Conservation (phyloP, 345 rosid species). For the Brassica cretica region DNA sequence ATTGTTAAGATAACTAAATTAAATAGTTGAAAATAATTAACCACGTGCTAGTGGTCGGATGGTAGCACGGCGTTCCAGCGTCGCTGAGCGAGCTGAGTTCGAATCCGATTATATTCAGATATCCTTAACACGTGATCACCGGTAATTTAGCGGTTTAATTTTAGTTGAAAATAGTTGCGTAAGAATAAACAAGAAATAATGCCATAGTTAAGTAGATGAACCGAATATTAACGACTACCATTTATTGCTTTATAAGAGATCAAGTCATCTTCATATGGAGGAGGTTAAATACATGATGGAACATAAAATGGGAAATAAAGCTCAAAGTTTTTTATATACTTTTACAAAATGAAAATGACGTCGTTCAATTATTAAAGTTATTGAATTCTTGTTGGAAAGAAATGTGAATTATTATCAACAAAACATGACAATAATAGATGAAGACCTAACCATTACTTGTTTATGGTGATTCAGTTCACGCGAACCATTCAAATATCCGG, state of each 20-base stretch:
- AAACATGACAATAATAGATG: neutral
- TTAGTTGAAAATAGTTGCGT: too few species aligned
- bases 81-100: too few species aligned
- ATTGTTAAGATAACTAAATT: neutral
- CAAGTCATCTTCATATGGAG: neutral
- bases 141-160: too few species aligned
- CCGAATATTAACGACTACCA: neutral
- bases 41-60: too few species aligned
- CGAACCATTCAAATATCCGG: neutral
- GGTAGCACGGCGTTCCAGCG: too few species aligned
- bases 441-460: neutral
- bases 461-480: neutral
- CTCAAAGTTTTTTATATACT: neutral
- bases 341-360: slow-evolving; percentile 6
- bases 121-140: too few species aligned
- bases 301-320: neutral
- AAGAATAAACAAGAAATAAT: too few species aligned
- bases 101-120: too few species aligned
- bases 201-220: neutral
- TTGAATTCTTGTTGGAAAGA: slow-evolving; percentile 8
- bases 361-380: slow-evolving; percentile 14
- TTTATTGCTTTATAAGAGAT: too few species aligned
- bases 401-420: slow-evolving; percentile 4
- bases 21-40: neutral
- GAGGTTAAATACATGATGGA: neutral